Evolutionary conservation across 2,329 filamentous ascomycete genomes (phyloP), one percentile per base, ranked within the genome.

Genomic region (Claviceps pazoutovae): DNA sequence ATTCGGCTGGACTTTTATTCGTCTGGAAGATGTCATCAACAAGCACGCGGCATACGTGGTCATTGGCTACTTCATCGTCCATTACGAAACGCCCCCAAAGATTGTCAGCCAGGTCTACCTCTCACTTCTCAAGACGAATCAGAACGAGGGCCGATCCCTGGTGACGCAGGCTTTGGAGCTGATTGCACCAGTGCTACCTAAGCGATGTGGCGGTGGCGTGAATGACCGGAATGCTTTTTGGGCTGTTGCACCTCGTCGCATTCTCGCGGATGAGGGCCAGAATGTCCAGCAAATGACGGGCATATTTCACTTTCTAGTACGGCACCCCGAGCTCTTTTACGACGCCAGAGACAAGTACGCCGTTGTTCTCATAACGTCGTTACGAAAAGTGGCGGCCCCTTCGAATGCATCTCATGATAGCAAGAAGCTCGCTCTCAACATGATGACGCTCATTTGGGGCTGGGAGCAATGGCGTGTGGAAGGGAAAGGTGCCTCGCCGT

Each of bases 1-100:
- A 68, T 98, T 97, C 67, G 90, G 89, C 3, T 99, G 93, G 93
- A 95, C 90, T 17, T 97, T 95, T 64, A 98, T 98, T 61, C 82
- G 88, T 23, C 78, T 98, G n/a, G 94, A 99, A 62, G 93, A 99
- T 66, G 87, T 95, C 53, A 95, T 98, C 72, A 98, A 97, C 73
- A 98, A 98, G 67, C 93, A 97, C 65, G 93, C 91, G 0, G 90
- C 93, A 2, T 98, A 98, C 61, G 91, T 96, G 5, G 82, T 98
- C 5, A 94, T 98, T 55, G 89, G 88, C 2, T 98, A 96, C 68
- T 98, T 98, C 71, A 96, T 98, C 60, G 88, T 88, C 0, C 86
- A 94, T 57, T 98, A 95, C 63, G 94, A 98, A 60, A 97, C 93
- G 0, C 94, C 93, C 0, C 78, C 87, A 13, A 98, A 97, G 75